Evolutionary conservation across 2,329 filamentous ascomycete species (phyloP).

Genomic region (Elsinoe necatrix): DNA sequence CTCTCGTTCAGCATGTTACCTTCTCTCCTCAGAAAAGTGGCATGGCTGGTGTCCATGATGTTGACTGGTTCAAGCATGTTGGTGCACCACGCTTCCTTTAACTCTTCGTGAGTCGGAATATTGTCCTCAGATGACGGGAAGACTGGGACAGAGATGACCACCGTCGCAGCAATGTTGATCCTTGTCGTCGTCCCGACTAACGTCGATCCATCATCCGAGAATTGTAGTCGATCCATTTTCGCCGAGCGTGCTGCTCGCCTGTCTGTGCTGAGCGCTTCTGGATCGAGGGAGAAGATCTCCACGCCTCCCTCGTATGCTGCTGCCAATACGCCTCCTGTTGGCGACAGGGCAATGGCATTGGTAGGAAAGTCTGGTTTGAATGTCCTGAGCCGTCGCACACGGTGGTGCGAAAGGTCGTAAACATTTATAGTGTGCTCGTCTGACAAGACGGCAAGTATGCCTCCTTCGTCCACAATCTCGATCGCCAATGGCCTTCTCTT

Average conservation of each 20-base stretch:
- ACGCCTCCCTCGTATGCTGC: slow-evolving; percentile 80
- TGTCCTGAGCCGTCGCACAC: slow-evolving; percentile 58
- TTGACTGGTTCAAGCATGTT: slow-evolving; percentile 32
- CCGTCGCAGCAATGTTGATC: slow-evolving; percentile 29
- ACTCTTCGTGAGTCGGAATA: slow-evolving; percentile 28
- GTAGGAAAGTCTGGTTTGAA: slow-evolving; percentile 71
- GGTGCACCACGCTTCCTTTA: slow-evolving; percentile 33
- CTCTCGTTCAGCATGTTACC: slow-evolving; percentile 26
- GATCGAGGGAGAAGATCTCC: slow-evolving; percentile 68
- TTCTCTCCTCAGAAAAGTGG: slow-evolving; percentile 29
- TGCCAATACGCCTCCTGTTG: slow-evolving; percentile 72
- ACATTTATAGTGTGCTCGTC: slow-evolving; percentile 76
- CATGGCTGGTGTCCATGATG: slow-evolving; percentile 32
- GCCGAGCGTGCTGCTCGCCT: slow-evolving; percentile 29
- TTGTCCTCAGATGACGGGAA: slow-evolving; percentile 26
- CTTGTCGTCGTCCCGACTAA: slow-evolving; percentile 31
- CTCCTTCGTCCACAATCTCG: slow-evolving; percentile 69
- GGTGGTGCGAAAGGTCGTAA: slow-evolving; percentile 58
- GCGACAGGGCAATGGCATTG: slow-evolving; percentile 69
- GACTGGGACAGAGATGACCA: slow-evolving; percentile 30
- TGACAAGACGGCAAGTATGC: slow-evolving; percentile 66
- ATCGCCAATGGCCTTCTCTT: slow-evolving; percentile 65
- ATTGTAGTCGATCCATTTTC: slow-evolving; percentile 29
- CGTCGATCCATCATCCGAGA: slow-evolving; percentile 32
- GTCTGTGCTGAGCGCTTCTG: slow-evolving; percentile 42